Percentiles rank a stretch among this genome's conserved stretches.
Evolutionary conservation across 1,139 yeast species (phyloP).

Genomic region (Hyphopichia khmerensis): DNA sequence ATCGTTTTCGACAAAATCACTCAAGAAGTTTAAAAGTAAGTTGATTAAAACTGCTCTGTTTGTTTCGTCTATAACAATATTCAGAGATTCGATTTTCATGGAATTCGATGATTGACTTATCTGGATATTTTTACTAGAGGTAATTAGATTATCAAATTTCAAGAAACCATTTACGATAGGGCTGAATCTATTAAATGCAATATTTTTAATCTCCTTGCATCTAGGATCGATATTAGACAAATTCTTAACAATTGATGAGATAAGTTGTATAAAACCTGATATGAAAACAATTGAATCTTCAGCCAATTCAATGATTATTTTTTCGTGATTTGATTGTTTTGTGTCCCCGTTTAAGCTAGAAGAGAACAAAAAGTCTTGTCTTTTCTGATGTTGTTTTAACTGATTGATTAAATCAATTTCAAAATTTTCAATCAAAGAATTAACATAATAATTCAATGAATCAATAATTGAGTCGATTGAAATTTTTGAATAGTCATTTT

Average conservation of each 20-base stretch:
- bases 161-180: constrained; percentile 39
- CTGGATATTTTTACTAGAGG: constrained; percentile 6
- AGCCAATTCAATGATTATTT: constrained; percentile 55
- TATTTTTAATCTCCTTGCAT: constrained; percentile 26
- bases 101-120: constrained; percentile 9
- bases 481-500: constrained; percentile 44
- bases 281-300: constrained; percentile 81
- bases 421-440: constrained; percentile 46
- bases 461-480: constrained; percentile 62
- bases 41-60: constrained; percentile 38
- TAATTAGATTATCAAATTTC: constrained; percentile 41
- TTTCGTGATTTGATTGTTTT: constrained; percentile 15
- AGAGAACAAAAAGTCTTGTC: constrained; percentile 38
- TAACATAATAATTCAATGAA: constrained; percentile 55
- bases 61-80: constrained; percentile 30
- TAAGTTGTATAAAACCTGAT: constrained; percentile 61
- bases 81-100: constrained; percentile 22
- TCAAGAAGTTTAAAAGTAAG: constrained; percentile 43
- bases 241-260: constrained; percentile 36
- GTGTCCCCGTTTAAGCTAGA: constrained; percentile 13
- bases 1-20: constrained; percentile 44
- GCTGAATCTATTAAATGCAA: constrained; percentile 33
- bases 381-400: constrained; percentile 31
- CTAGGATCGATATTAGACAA: constrained; percentile 23
- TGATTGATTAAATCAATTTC: constrained; percentile 35